Evolutionary conservation across 2,329 filamentous ascomycete genomes (phyloP).

Genomic region (Fusarium metavorans): DNA sequence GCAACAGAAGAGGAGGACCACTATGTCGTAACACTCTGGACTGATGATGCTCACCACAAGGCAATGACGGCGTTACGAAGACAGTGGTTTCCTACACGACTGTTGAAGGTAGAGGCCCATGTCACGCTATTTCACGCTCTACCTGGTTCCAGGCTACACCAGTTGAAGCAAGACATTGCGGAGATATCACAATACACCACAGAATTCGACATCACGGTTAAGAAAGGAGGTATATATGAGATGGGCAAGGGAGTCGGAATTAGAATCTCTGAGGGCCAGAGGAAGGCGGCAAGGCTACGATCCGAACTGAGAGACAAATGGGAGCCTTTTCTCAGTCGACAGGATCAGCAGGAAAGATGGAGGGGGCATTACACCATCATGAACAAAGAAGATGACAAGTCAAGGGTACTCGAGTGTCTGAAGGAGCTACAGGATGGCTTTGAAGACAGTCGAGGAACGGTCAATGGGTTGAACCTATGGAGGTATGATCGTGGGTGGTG

Average conservation of each 20-base stretch:
- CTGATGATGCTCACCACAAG: slow-evolving; percentile 18
- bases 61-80: slow-evolving; percentile 20
- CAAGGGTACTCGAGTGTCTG: slow-evolving; percentile 17
- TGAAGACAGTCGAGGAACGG: slow-evolving; percentile 9
- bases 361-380: slow-evolving; percentile 33
- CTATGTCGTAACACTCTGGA: slow-evolving; percentile 29
- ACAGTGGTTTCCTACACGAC: slow-evolving; percentile 24
- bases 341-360: slow-evolving; percentile 26
- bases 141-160: slow-evolving; percentile 21
- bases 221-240: slow-evolving; percentile 12
- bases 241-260: slow-evolving; percentile 33
- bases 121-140: slow-evolving; percentile 34
- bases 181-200: neutral
- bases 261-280: slow-evolving; percentile 17
- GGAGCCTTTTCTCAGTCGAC: slow-evolving; percentile 24
- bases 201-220: slow-evolving; percentile 1
- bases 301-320: slow-evolving; percentile 22
- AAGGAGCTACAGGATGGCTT: neutral
- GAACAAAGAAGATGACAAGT: slow-evolving; percentile 35
- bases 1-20: neutral
- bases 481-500: slow-evolving; percentile 30
- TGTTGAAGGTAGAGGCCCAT: slow-evolving; percentile 33
- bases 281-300: slow-evolving; percentile 2
- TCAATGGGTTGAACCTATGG: slow-evolving; percentile 24
- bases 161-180: slow-evolving; percentile 14